Conservation (phyloP, 805 yeast genomes). For the Yamadazyma olivae region DNA sequence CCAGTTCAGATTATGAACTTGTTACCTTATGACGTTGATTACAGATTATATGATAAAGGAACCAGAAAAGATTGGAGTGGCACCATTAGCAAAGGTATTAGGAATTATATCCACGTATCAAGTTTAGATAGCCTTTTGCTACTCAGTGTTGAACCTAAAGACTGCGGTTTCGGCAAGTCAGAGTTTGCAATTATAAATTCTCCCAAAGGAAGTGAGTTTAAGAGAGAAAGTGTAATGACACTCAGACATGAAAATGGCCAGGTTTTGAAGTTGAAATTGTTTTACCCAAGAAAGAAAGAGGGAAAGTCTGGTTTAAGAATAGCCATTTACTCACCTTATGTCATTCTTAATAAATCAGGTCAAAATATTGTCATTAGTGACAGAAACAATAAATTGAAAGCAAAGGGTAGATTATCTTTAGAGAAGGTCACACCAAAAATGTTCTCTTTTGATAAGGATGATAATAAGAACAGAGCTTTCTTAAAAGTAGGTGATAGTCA, state of each 20-base stretch:
- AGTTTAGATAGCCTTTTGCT: conserved; percentile 68
- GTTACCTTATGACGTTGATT: conserved; percentile 76
- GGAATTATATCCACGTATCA: conserved; percentile 77
- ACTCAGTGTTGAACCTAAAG: conserved; percentile 64
- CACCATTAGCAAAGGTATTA: conserved; percentile 57
- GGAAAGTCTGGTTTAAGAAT: conserved; percentile 62
- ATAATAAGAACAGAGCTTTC: conserved; percentile 62
- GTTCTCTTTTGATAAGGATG: conserved; percentile 77
- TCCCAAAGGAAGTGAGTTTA: conserved; percentile 51
- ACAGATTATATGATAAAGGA: conserved; percentile 73
- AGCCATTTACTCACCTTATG: conserved; percentile 78
- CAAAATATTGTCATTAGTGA: conserved; percentile 56
- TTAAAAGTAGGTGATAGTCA: conserved; percentile 65
- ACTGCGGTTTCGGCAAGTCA: conserved; percentile 58
- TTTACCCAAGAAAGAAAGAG: conserved; percentile 52
- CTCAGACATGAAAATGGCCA: conserved; percentile 67
- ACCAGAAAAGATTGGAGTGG: conserved; percentile 66
- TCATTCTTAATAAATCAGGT: conserved; percentile 79
- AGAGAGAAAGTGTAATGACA: conserved; percentile 50
- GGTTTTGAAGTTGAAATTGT: conserved; percentile 56
- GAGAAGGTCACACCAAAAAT: conserved; percentile 53
- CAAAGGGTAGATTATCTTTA: conserved; percentile 37
- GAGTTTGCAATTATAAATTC: conserved; percentile 75
- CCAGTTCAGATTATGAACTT: conserved; percentile 84
- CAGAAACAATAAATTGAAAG: conserved; percentile 47